These are phyloP conservation scores for Niebla homalea DNA, from an alignment of 495 filamentous ascomycete genomes.

Conservation along the genomic window DNA sequence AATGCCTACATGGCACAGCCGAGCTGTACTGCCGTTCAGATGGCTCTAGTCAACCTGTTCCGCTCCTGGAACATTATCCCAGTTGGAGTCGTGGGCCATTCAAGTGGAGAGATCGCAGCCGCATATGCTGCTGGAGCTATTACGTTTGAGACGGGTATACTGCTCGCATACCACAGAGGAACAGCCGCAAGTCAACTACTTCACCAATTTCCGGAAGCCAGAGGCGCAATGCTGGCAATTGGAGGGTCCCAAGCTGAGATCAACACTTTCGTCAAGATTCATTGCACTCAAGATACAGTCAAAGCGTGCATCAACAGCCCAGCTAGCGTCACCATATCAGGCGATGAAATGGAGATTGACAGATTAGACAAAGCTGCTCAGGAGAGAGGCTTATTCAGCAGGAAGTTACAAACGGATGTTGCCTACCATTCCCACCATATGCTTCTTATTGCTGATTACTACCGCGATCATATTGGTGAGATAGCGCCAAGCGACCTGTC, in stretches of 20 bases:
- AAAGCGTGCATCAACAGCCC: constrained; percentile 32
- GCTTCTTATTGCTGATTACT: constrained; percentile 3
- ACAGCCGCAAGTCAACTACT: not conserved
- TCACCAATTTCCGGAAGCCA: not conserved
- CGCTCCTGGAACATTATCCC: constrained; percentile 1
- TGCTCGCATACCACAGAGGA: constrained; percentile 23
- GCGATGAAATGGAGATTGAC: constrained; percentile 10
- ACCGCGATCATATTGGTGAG: not conserved
- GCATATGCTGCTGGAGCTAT: constrained; percentile 11
- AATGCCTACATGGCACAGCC: constrained; percentile 11
- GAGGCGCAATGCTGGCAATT: constrained; percentile 20
- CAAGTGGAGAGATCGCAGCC: constrained; percentile 21
- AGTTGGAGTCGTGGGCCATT: constrained; percentile 17
- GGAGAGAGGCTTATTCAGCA: constrained; percentile 1
- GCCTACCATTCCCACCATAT: constrained; percentile 11
- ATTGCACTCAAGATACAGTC: constrained; percentile 16
- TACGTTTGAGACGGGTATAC: not conserved
- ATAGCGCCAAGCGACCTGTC: not conserved
- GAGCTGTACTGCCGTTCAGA: constrained; percentile 18
- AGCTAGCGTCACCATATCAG: constrained; percentile 22
- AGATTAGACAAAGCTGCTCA: not conserved
- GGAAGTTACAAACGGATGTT: constrained; percentile 5
- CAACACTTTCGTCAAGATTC: constrained; percentile 5
- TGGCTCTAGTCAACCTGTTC: constrained; percentile 18
- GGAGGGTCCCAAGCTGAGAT: constrained; percentile 28